Evolutionary conservation across 2,329 filamentous ascomycete species (phyloP).

Genomic region (Blastomyces silverae): DNA sequence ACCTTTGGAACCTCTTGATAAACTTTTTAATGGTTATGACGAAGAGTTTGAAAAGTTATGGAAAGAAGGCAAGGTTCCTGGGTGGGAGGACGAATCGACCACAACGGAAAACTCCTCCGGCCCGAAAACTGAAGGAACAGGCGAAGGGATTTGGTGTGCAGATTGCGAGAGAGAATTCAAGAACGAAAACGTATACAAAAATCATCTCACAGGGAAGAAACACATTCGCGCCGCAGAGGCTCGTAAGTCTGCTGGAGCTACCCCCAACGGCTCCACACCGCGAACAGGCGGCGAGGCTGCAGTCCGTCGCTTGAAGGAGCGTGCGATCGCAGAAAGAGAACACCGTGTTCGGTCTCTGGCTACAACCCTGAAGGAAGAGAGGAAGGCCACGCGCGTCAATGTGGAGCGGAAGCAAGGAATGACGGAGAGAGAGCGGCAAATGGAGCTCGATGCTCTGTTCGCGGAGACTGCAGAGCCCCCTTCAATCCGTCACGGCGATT

Average conservation of each 20-base stretch:
- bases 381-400: slow-evolving; percentile 83
- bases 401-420: slow-evolving; percentile 95
- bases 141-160: slow-evolving; percentile 75
- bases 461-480: slow-evolving; percentile 49
- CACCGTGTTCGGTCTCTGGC: slow-evolving; percentile 73
- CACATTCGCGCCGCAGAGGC: slow-evolving; percentile 76
- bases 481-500: slow-evolving; percentile 42
- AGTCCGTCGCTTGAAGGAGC: slow-evolving; percentile 65
- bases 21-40: slow-evolving; percentile 68
- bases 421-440: slow-evolving; percentile 91
- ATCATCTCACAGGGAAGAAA: slow-evolving; percentile 83
- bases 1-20: slow-evolving; percentile 78
- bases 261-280: slow-evolving; percentile 32
- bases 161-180: slow-evolving; percentile 94
- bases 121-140: slow-evolving; percentile 49
- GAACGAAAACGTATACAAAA: slow-evolving; percentile 90
- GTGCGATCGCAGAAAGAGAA: slow-evolving; percentile 83
- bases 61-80: slow-evolving; percentile 69
- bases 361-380: slow-evolving; percentile 75
- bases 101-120: slow-evolving; percentile 36
- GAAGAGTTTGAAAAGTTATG: slow-evolving; percentile 77
- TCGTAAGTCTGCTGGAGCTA: slow-evolving; percentile 42
- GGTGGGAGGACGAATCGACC: slow-evolving; percentile 59
- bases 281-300: slow-evolving; percentile 22
- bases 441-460: slow-evolving; percentile 85